Percentiles rank a stretch among this genome's conserved stretches.
phyloP scores from a whole-genome alignment of 805 yeast species.

The Pichia scutulata region DNA sequence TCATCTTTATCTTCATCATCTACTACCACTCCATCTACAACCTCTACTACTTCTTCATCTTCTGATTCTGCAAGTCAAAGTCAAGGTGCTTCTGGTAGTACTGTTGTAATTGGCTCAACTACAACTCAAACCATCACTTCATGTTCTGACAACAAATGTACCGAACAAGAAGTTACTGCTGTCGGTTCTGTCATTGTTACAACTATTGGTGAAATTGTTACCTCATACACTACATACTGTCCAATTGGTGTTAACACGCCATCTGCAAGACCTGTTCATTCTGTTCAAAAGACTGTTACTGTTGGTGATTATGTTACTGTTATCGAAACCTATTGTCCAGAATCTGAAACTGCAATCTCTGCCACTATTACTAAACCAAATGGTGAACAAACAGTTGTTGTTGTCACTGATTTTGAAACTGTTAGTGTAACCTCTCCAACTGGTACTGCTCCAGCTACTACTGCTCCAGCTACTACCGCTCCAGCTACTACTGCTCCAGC shows the following conservation, averaged over 20 bases:
- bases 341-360: background rate
- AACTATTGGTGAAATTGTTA: conserved; percentile 16
- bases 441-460: background rate
- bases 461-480: background rate
- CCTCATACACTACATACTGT: conserved; percentile 18
- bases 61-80: background rate
- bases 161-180: conserved; percentile 1
- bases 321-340: conserved; percentile 1
- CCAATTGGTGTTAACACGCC: conserved; percentile 9
- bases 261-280: background rate
- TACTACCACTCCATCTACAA: conserved; percentile 3
- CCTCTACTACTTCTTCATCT: background rate
- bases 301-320: conserved; percentile 1
- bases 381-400: background rate
- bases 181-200: conserved; percentile 19
- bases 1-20: conserved; percentile 4
- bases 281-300: conserved; percentile 1
- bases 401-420: background rate
- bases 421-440: background rate
- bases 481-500: background rate
- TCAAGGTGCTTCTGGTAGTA: background rate
- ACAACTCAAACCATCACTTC: conserved; percentile 15
- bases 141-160: conserved; percentile 19
- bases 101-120: conserved; percentile 1
- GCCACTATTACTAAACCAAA: background rate